phyloP scores from a whole-genome alignment of 2,329 filamentous ascomycete species.

The Neofusicoccum cordaticola region DNA sequence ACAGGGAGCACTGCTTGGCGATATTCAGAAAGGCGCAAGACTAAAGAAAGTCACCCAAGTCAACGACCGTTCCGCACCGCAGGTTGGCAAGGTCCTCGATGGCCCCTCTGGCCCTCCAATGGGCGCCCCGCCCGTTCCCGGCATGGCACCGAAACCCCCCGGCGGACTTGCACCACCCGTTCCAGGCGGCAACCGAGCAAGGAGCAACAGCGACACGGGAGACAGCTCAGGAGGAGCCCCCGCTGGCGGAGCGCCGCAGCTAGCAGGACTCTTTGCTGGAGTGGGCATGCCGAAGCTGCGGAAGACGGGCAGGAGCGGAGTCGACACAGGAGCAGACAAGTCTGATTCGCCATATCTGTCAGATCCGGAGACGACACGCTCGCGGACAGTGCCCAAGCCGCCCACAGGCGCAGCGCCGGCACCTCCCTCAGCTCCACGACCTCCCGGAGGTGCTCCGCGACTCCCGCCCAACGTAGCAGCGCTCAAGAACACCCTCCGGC shows the following conservation, averaged over 20 bases:
- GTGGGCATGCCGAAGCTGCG: constrained; percentile 88
- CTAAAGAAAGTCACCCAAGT: constrained; percentile 80
- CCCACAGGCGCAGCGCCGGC: constrained; percentile 52
- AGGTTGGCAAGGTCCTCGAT: constrained; percentile 57
- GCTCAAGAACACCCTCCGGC: constrained; percentile 46
- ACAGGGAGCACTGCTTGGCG: constrained; percentile 80
- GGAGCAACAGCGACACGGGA: constrained; percentile 69
- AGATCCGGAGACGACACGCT: constrained; percentile 66
- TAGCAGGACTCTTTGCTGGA: constrained; percentile 84
- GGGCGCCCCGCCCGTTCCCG: constrained; percentile 79
- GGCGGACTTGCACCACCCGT: constrained; percentile 69
- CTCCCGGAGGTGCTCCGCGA: constrained; percentile 42
- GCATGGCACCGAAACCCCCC: constrained; percentile 53
- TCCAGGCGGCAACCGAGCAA: constrained; percentile 61
- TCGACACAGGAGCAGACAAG: constrained; percentile 54
- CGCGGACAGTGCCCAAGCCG: constrained; percentile 45
- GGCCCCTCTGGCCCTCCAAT: constrained; percentile 62
- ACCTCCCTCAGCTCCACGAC: constrained; percentile 49
- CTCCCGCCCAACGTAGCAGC: constrained; percentile 59
- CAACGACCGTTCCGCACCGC: constrained; percentile 87
- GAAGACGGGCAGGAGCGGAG: constrained; percentile 66
- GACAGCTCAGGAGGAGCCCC: constrained; percentile 26
- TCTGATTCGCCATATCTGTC: constrained; percentile 72
- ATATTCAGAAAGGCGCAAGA: constrained; percentile 77
- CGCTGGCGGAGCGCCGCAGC: constrained; percentile 59